phyloP scores from a whole-genome alignment of 148 eudicot species.

The Rhododendron vialii region DNA sequence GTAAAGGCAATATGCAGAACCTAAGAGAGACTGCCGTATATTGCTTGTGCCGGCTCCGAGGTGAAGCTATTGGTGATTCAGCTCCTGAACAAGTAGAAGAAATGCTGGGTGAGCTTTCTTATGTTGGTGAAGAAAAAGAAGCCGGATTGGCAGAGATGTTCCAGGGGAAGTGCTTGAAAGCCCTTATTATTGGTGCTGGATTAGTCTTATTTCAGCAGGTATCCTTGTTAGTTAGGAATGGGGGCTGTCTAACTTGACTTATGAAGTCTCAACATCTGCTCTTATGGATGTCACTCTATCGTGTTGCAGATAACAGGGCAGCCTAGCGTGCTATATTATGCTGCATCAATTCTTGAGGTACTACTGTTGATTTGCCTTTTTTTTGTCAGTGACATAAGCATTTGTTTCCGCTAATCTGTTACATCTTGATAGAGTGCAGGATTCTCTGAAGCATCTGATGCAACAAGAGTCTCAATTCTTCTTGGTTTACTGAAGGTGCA shows the following conservation, averaged over 20 bases:
- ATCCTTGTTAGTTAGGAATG: background rate
- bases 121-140: constrained; percentile 48
- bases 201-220: constrained; percentile 96
- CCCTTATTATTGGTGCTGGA: constrained; percentile 79
- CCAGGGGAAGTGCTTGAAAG: constrained; percentile 87
- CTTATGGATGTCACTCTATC: constrained; percentile 6
- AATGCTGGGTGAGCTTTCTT: constrained; percentile 72
- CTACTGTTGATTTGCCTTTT: constrained; percentile 4
- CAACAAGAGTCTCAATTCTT: constrained; percentile 90
- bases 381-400: background rate
- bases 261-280: constrained; percentile 7
- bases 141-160: constrained; percentile 63
- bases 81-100: constrained; percentile 78
- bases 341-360: constrained; percentile 89
- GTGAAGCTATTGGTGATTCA: constrained; percentile 48
- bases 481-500: constrained; percentile 83
- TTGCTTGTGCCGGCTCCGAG: constrained; percentile 81
- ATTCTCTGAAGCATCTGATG: constrained; percentile 92
- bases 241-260: background rate
- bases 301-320: constrained; percentile 88
- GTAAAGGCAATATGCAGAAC: constrained; percentile 68
- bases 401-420: constrained; percentile 12
- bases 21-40: constrained; percentile 56
- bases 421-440: constrained; percentile 72
- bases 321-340: constrained; percentile 95